phyloP scores from a whole-genome alignment of 257 asterid species.

The Leptodermis oblonga region DNA sequence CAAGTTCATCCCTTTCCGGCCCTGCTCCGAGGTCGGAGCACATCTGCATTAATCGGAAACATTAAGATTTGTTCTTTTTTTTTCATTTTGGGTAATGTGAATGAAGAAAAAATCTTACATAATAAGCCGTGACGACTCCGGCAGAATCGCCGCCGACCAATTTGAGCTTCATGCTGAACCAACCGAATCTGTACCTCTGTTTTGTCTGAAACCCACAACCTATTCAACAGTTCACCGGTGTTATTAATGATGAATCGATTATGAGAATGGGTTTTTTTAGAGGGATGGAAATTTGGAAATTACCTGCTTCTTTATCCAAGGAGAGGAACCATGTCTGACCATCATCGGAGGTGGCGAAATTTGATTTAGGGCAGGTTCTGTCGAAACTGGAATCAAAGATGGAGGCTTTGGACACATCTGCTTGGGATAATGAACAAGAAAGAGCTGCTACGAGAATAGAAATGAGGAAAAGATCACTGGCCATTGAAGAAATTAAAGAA shows the following conservation, averaged over 20 bases:
- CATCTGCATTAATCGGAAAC: slow-evolving; percentile 46
- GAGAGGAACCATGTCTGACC: slow-evolving; percentile 92
- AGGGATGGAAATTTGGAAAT: neutral
- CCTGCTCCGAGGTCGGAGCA: slow-evolving; percentile 76
- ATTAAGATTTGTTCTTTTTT: no score
- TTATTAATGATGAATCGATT: neutral
- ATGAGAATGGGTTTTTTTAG: neutral
- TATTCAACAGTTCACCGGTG: slow-evolving; percentile 9
- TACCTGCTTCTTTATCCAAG: slow-evolving; percentile 68
- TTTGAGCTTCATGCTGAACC: slow-evolving; percentile 94
- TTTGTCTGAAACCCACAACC: slow-evolving; percentile 92
- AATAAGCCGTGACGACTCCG: slow-evolving; percentile 97
- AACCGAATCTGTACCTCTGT: slow-evolving; percentile 82
- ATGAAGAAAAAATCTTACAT: slow-evolving; percentile 38
- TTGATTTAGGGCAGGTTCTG: slow-evolving; percentile 65
- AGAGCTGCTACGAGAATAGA: slow-evolving; percentile 21
- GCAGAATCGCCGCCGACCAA: slow-evolving; percentile 92
- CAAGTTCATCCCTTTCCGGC: slow-evolving; percentile 85
- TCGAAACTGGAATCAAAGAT: slow-evolving; percentile 65
- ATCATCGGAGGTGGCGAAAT: slow-evolving; percentile 84
- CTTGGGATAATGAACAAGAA: slow-evolving; percentile 25
- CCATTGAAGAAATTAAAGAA: slow-evolving; percentile 18
- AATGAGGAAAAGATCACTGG: slow-evolving; percentile 23
- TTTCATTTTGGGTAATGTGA: no score
- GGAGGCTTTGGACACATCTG: slow-evolving; percentile 28